These are phyloP conservation scores for Candida anglica DNA, from an alignment of 805 yeast genomes.

Conservation along the genomic window DNA sequence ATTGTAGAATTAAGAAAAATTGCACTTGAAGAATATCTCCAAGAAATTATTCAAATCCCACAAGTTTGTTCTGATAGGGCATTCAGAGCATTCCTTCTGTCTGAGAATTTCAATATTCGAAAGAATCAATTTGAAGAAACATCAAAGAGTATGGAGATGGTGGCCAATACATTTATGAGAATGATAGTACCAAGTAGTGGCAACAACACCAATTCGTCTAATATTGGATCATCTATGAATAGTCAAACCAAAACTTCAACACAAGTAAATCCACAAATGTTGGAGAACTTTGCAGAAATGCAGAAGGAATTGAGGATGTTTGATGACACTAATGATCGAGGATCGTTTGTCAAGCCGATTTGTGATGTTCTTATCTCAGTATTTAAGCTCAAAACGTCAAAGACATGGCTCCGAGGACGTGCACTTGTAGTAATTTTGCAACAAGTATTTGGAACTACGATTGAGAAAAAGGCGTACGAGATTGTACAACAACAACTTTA, in stretches of 20 bases:
- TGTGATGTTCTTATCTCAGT: slow-evolving; percentile 70
- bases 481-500: slow-evolving; percentile 31
- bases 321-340: slow-evolving; percentile 30
- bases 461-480: slow-evolving; percentile 63
- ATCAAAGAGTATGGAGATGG: slow-evolving; percentile 16
- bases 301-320: slow-evolving; percentile 50
- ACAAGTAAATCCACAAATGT: background rate
- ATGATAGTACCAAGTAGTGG: slow-evolving; percentile 18
- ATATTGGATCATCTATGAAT: no score
- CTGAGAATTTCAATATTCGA: slow-evolving; percentile 50
- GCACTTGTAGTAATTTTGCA: slow-evolving; percentile 79
- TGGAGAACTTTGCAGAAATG: slow-evolving; percentile 42
- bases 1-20: slow-evolving; percentile 61
- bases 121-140: background rate
- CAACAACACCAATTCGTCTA: no score
- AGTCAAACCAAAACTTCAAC: background rate
- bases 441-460: slow-evolving; percentile 82
- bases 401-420: slow-evolving; percentile 79
- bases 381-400: slow-evolving; percentile 61
- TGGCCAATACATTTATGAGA: slow-evolving; percentile 32
- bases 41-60: slow-evolving; percentile 52
- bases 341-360: slow-evolving; percentile 70
- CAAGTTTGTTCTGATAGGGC: slow-evolving; percentile 70
- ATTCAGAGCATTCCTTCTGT: slow-evolving; percentile 73
- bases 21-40: slow-evolving; percentile 61